Evolutionary conservation across 495 filamentous ascomycete genomes (phyloP).

Genomic region (Penicillium cinerascens): DNA sequence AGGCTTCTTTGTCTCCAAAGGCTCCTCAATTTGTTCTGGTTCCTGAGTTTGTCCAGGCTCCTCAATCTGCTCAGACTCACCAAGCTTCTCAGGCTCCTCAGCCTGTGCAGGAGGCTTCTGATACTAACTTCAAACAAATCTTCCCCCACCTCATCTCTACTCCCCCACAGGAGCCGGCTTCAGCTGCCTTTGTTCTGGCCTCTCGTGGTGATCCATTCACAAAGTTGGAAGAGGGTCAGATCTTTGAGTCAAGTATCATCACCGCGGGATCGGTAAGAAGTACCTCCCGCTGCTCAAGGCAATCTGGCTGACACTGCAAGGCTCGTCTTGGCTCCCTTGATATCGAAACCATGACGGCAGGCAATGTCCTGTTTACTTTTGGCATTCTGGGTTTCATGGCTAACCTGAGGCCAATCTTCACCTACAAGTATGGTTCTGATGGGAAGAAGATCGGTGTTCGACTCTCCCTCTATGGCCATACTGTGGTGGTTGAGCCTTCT

Average conservation of each 20-base stretch:
- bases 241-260: neutral
- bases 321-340: constrained; percentile 1
- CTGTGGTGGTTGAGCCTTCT: constrained; percentile 13
- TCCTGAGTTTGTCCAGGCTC: neutral
- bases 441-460: constrained; percentile 18
- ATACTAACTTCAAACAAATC: neutral
- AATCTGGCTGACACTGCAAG: neutral
- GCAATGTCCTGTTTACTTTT: constrained; percentile 32
- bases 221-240: neutral
- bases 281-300: neutral
- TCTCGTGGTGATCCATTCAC: neutral
- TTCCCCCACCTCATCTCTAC: neutral
- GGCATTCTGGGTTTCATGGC: constrained; percentile 26
- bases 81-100: neutral
- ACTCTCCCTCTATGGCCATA: constrained; percentile 35
- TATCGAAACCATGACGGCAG: constrained; percentile 3
- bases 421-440: constrained; percentile 16
- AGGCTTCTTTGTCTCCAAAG: no score
- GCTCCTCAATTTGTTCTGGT: no score
- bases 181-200: neutral
- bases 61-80: no score
- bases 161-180: neutral
- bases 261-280: neutral
- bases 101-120: neutral
- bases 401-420: constrained; percentile 23